A percentile compares a stretch with the other conserved stretches of the same genome.
These are phyloP conservation scores for Pseudocercospora fuligena DNA, from an alignment of 2,329 filamentous ascomycete species.

Conservation along the genomic window DNA sequence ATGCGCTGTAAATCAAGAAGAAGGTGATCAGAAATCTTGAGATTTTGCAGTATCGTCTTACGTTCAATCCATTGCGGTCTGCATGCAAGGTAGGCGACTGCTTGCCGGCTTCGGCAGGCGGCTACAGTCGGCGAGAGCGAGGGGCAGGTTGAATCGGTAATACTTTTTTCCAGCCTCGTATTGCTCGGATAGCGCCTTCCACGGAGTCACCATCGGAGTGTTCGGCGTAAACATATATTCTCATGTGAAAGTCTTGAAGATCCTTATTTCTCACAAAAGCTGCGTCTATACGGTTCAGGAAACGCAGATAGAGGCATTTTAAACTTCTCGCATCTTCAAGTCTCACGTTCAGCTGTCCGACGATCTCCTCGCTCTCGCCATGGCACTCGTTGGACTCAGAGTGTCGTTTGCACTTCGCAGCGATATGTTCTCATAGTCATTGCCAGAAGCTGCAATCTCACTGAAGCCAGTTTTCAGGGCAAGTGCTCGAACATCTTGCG, in stretches of 20 bases:
- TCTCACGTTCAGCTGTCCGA: background rate
- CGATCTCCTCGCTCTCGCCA: background rate
- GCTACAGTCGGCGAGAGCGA: background rate
- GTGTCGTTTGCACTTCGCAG: background rate
- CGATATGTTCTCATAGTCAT: background rate
- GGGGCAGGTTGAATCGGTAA: background rate
- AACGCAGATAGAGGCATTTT: background rate
- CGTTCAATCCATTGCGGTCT: background rate
- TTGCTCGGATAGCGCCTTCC: background rate
- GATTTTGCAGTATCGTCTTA: background rate
- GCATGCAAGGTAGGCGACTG: background rate
- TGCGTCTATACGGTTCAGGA: background rate
- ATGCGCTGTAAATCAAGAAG: background rate
- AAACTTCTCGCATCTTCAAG: background rate
- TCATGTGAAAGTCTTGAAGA: background rate
- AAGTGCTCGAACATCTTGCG: background rate
- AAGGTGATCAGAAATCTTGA: background rate
- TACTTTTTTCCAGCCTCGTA: background rate
- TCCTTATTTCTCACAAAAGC: background rate
- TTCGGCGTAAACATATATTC: background rate
- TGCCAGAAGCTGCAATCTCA: background rate
- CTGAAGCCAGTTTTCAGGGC: background rate
- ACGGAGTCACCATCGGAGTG: background rate
- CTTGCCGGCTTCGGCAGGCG: background rate
- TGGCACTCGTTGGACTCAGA: background rate